Conservation (phyloP, 2,329 filamentous ascomycete genomes). For the Lachnellula willkommii region DNA sequence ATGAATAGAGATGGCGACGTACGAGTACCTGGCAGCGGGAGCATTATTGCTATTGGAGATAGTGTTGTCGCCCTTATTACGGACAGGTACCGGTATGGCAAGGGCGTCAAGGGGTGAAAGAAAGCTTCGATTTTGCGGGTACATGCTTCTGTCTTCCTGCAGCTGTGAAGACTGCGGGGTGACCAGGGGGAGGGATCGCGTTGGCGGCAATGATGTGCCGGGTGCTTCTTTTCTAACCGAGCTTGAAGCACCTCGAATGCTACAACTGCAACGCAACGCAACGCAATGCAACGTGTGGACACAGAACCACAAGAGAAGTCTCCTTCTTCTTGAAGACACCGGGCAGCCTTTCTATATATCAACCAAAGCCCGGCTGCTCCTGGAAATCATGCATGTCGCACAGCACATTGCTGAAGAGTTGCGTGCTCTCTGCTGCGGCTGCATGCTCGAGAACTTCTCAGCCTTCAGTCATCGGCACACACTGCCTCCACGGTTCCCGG, state of each 20-base stretch:
- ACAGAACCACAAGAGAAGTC: not conserved
- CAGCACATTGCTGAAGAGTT: not conserved
- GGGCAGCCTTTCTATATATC: not conserved
- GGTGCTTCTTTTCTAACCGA: not conserved
- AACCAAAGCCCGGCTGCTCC: not conserved
- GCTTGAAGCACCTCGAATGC: not conserved
- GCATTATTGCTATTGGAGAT: not conserved
- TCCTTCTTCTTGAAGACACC: not conserved
- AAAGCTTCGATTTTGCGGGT: not conserved
- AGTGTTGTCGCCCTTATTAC: not conserved
- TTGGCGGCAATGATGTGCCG: not conserved
- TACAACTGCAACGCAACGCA: not conserved
- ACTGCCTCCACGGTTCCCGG: too few species aligned
- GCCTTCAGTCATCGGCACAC: not conserved
- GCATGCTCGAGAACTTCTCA: not conserved
- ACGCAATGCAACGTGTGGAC: not conserved
- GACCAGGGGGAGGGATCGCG: not conserved
- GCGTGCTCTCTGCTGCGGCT: not conserved
- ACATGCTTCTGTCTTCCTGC: not conserved
- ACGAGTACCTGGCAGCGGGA: not conserved
- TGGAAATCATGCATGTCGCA: not conserved
- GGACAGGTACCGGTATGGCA: not conserved
- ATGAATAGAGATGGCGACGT: not conserved
- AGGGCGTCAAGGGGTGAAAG: slow-evolving; percentile 4
- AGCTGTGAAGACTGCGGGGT: not conserved